Evolutionary conservation across 306 rosid species (phyloP).

Genomic region (Ammopiptanthus mongolicus): DNA sequence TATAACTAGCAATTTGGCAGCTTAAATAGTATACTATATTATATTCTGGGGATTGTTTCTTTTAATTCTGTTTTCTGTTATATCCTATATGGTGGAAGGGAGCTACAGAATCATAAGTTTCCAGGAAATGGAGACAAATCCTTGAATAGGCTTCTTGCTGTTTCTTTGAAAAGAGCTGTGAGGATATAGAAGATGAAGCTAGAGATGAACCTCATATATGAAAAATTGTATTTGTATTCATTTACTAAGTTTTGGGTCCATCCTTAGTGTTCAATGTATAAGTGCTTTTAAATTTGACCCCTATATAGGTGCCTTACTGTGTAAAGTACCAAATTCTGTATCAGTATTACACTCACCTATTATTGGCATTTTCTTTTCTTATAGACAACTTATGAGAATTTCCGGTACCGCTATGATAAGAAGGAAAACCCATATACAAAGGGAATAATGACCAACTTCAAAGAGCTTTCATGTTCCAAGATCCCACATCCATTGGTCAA

Average conservation of each 20-base stretch:
- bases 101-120: neutral
- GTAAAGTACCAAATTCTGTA: neutral
- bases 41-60: neutral
- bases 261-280: neutral
- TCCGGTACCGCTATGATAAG: conserved; percentile 85
- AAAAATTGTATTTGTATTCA: neutral
- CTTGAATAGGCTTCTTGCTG: neutral
- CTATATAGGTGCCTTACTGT: neutral
- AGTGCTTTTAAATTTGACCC: neutral
- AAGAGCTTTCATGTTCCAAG: conserved; percentile 65
- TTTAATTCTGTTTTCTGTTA: neutral
- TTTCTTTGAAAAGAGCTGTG: neutral
- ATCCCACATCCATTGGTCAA: conserved; percentile 57
- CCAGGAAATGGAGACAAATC: neutral
- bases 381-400: conserved; percentile 92
- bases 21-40: neutral
- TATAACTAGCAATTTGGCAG: neutral
- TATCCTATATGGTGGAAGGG: neutral
- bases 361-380: conserved; percentile 15
- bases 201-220: neutral
- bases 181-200: neutral
- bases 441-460: conserved; percentile 54
- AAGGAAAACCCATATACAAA: conserved; percentile 64
- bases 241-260: neutral
- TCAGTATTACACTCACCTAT: neutral